Base-by-base conservation (phyloP, 768 basidiomycete species). In the Tulasnella sp. region DNA sequence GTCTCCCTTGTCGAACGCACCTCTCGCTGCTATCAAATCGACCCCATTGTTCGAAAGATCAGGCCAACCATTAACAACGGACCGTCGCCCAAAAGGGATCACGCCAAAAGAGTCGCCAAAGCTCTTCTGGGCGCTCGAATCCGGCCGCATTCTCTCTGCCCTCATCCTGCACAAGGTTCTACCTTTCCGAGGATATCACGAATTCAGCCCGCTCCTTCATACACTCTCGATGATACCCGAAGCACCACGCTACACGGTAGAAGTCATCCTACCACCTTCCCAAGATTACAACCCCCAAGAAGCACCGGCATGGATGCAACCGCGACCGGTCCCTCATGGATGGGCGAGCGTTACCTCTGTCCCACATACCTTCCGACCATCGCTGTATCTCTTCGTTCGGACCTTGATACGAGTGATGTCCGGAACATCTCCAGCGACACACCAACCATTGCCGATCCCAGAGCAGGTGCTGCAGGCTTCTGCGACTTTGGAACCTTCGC, bases 131-230 rank as follows among this genome's bases (percentile, higher is more conserved):
- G 53, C 53, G 15, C 26, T 41, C 15, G 53, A 55, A 41, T 26
- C 30, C n/a, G 29, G 32, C n/a, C 53, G 53, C 32, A 42, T 55
- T 19, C 53, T 55, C 3, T 55, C 53, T 24, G 42, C 53, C 9
- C 53, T 55, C 41, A 21, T 55, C 34, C 42, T 19, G 11, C 53
- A 55, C 34, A 55, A 55, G 4, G 30, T 34, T 19, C 41, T 55
- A 43, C 53, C 53, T 10, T 27, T 48, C n/a, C n/a, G 19, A 5
- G 45, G 26, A n/a, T 51, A 51, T 29, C 51, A 34, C 2, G 29
- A 29, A 1, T 51, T 30, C n/a, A 29, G 21, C 4, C 51, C 51
- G 27, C 15, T 51, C 29, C 34, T 51, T 19, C 29, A 32, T 19
- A 34, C 30, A 0, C 17, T 51, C 29, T 3, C 24, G 17, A 11